Percentiles rank a stretch among this genome's conserved stretches.
Evolutionary conservation across 2,329 filamentous ascomycete genomes (phyloP).

Genomic region (Epichloe sylvatica): DNA sequence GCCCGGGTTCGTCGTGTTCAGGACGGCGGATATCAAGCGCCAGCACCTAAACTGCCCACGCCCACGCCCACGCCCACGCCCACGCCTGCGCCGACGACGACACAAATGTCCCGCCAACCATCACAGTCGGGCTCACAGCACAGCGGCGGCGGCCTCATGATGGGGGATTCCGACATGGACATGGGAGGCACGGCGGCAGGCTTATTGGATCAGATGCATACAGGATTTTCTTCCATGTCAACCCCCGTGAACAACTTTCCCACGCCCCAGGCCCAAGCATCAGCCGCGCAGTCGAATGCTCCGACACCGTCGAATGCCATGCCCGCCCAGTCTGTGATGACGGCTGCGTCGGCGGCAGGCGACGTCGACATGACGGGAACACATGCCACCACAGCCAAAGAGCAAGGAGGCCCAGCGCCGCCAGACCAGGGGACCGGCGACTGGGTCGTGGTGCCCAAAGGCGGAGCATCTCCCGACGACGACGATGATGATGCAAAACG

Average conservation of each 20-base stretch:
- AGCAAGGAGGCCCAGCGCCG: constrained; percentile 25
- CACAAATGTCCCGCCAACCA: constrained; percentile 36
- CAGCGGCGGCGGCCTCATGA: constrained; percentile 40
- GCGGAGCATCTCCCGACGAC: constrained; percentile 31
- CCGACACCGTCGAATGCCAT: constrained; percentile 39
- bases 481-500: constrained; percentile 2
- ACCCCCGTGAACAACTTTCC: constrained; percentile 48
- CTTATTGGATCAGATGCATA: constrained; percentile 55
- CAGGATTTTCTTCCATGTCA: constrained; percentile 43
- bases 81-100: constrained; percentile 8
- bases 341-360: constrained; percentile 8
- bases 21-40: constrained; percentile 62
- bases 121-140: constrained; percentile 43
- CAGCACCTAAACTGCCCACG: constrained; percentile 28
- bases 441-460: constrained; percentile 63
- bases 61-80: constrained; percentile 15
- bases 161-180: constrained; percentile 48
- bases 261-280: constrained; percentile 46
- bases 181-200: constrained; percentile 52
- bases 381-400: constrained; percentile 19
- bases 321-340: not conserved
- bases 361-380: constrained; percentile 42
- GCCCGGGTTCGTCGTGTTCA: constrained; percentile 57
- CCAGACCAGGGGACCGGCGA: constrained; percentile 43
- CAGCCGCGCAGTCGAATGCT: constrained; percentile 40